Base-by-base conservation (phyloP, 192 early-diverging fungal genomes). In the Spinellus fusiger region DNA sequence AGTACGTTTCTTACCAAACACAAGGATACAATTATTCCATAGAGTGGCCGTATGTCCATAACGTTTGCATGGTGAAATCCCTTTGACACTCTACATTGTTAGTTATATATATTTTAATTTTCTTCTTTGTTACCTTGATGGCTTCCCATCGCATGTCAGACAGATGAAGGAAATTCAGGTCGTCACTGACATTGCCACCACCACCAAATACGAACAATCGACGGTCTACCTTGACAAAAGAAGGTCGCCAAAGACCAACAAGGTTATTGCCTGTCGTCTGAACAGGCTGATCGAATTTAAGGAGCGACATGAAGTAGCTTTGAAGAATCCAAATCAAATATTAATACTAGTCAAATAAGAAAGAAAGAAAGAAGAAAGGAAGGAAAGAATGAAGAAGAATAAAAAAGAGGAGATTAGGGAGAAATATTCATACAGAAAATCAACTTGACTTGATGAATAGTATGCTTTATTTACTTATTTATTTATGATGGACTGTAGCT, bases 1-100 rank as follows among this genome's bases (percentile, higher is more conserved):
- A 18, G 40, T 44, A 44, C 18, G 40, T 44, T 28, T 20, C 26
- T 59, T 73, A 81, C 79, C 79, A 73, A 81, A 81, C 26, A 81
- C 71, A 56, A 81, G 74, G 31, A 81, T 81, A 52, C 66, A 57
- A 37, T 76, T 59, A n/a, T 76, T 71, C 84, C 84, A 85, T 27
- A 78, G 69, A 1, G 77, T 76, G 6, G 82, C 77, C 23, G 82
- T 80, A 59, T 85, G 84, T 18, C 80, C 81, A 49, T 80, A 82
- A 53, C 84, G 68, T 49, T 81, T 76, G 37, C 71, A 75, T 16
- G 84, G 82, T 31, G 79, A 66, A 15, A 64, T 65, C 12, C 84
- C 84, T n/a, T 81, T 67, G 25, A 61, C 52, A 40, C 38, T 28
- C 65, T 67, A 60, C 5, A 37, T 16, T 33, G 1, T n/a, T 18